Evolutionary conservation across 2,329 filamentous ascomycete genomes (phyloP).

Genomic region (Falciphora oryzae): DNA sequence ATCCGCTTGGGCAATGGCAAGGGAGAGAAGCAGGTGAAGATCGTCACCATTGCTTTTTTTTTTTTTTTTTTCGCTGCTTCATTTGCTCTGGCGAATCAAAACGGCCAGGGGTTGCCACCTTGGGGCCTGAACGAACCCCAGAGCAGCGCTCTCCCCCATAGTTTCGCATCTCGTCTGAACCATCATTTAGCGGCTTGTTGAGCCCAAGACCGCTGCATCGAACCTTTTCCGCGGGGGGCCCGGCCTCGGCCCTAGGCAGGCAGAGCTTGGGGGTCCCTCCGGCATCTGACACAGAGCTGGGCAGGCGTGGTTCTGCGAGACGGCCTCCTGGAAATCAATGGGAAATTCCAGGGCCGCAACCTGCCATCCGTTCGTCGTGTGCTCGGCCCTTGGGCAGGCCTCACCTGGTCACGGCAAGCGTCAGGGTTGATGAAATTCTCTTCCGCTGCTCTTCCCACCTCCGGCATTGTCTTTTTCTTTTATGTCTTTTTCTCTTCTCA

Average conservation of each 20-base stretch:
- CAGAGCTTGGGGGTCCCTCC: not conserved
- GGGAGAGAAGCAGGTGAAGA: too few relatives aligned
- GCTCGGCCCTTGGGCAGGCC: not conserved
- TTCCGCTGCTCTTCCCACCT: too few relatives aligned
- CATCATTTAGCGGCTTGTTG: not conserved
- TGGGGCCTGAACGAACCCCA: not conserved
- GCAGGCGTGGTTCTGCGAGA: not conserved
- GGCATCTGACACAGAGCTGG: not conserved
- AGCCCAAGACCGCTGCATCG: not conserved
- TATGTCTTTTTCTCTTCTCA: not conserved
- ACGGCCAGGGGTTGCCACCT: not conserved
- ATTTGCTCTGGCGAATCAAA: not conserved
- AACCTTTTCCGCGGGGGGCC: not conserved
- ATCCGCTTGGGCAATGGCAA: too few relatives aligned
- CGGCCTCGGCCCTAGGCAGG: not conserved
- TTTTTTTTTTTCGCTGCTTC: not conserved
- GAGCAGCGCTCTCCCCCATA: not conserved
- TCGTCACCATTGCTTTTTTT: too few relatives aligned
- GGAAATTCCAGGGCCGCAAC: not conserved
- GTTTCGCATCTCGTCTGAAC: slow-evolving; percentile 2
- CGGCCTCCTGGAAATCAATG: not conserved
- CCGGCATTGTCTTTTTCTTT: not conserved
- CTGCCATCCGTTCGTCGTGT: not conserved
- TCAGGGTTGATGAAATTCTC: not conserved
- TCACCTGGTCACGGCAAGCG: slow-evolving; percentile 15